Evolutionary conservation across 352 stramenopile genomes (phyloP).

Genomic region (Pythium diclinum): DNA sequence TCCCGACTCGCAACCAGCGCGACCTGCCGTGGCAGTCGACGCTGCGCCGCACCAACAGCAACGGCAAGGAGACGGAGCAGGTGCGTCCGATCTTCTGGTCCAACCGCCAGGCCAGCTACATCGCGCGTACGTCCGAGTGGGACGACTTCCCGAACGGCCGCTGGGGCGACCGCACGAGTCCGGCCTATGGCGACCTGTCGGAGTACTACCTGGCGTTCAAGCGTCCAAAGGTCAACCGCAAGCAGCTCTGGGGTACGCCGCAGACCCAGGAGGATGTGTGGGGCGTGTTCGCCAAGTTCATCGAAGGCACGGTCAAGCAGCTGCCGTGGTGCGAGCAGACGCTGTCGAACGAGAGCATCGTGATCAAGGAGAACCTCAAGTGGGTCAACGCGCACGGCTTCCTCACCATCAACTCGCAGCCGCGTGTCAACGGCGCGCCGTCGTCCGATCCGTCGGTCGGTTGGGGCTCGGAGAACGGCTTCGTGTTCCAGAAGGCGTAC

Average conservation of each 20-base stretch:
- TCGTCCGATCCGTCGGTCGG: slow-evolving; percentile 91
- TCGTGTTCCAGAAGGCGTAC: slow-evolving; percentile 99
- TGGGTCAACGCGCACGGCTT: slow-evolving; percentile 89
- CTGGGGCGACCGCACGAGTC: slow-evolving; percentile 94
- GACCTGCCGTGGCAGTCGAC: slow-evolving; percentile 74
- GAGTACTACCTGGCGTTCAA: slow-evolving; percentile 93
- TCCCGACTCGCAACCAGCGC: slow-evolving; percentile 56
- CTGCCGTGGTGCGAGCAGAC: slow-evolving; percentile 97
- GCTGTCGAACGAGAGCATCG: slow-evolving; percentile 90
- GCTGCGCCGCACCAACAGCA: slow-evolving; percentile 54
- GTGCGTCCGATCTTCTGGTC: slow-evolving; percentile 98
- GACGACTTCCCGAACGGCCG: slow-evolving; percentile 96
- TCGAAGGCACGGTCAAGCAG: slow-evolving; percentile 78
- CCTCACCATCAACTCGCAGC: slow-evolving; percentile 96
- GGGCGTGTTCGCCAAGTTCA: slow-evolving; percentile 92
- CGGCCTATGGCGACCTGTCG: slow-evolving; percentile 94
- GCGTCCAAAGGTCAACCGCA: slow-evolving; percentile 68
- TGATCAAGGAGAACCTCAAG: slow-evolving; percentile 82
- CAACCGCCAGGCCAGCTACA: slow-evolving; percentile 96
- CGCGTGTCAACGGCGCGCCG: slow-evolving; percentile 86
- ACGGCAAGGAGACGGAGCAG: slow-evolving; percentile 72
- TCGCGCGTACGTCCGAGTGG: slow-evolving; percentile 95
- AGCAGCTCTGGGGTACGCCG: slow-evolving; percentile 82
- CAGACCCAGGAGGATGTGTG: slow-evolving; percentile 88
- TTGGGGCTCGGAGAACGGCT: slow-evolving; percentile 93